Conservation (phyloP, 257 asterid genomes). For the Lantana camara region DNA sequence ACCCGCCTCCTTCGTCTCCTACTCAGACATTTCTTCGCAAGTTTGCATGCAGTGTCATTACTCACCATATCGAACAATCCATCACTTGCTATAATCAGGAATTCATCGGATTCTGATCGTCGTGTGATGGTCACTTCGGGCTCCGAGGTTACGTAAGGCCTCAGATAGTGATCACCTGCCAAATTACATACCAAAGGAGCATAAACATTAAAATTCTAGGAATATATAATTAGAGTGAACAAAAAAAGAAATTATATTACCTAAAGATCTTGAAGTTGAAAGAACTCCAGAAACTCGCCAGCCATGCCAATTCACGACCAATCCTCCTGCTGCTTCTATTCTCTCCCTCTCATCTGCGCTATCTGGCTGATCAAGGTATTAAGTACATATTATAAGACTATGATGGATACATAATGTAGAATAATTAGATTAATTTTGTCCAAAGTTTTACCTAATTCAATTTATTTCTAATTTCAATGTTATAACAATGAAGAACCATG, state of each 20-base stretch:
- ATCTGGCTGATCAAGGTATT: slow-evolving; percentile 48
- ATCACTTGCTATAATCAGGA: slow-evolving; percentile 57
- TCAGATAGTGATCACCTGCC: slow-evolving; percentile 49
- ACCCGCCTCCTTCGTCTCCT: slow-evolving; percentile 3
- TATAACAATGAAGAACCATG: too few species aligned
- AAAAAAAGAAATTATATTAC: slow-evolving; percentile 19
- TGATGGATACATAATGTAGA: too few species aligned
- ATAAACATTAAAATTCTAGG: too few species aligned
- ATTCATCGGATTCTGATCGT: slow-evolving; percentile 48
- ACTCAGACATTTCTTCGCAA: slow-evolving; percentile 38
- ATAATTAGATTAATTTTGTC: too few species aligned
- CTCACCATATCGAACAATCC: slow-evolving; percentile 68
- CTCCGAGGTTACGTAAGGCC: slow-evolving; percentile 42
- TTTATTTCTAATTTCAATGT: too few species aligned
- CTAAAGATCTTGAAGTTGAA: slow-evolving; percentile 60
- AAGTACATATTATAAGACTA: not conserved
- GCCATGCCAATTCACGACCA: slow-evolving; percentile 48
- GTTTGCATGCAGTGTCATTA: slow-evolving; percentile 45
- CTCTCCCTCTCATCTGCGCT: slow-evolving; percentile 61
- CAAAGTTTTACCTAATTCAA: too few species aligned
- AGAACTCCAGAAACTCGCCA: slow-evolving; percentile 57
- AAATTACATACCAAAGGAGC: not conserved
- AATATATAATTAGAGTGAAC: too few species aligned
- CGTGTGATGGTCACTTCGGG: slow-evolving; percentile 50
- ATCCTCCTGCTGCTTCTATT: slow-evolving; percentile 60